Evolutionary conservation across 345 rosid genomes (phyloP), one percentile per base, ranked within the genome.

Genomic region (Melaleuca alternifolia): DNA sequence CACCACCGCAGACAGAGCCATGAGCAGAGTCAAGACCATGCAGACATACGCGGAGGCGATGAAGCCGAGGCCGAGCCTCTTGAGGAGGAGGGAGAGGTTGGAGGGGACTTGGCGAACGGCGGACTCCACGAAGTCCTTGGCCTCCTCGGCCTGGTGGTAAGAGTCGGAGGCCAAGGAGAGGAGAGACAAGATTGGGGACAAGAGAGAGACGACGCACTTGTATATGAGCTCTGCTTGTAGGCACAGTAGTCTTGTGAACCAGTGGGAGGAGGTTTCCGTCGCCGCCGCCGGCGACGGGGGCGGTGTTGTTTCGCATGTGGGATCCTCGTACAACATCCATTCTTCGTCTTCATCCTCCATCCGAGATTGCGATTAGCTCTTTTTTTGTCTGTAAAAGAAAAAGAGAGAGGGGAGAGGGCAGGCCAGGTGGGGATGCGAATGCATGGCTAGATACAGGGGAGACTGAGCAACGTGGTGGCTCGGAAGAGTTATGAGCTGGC

Each of bases 161-260:
- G 98, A 92, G 20, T 91, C 89, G 9, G 86, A 77, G 88, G 91
- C 91, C 50, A 86, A 59, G 71, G 92, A 53, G 82, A 86, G 52
- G 26, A 77, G 33, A 41, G 85, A 52, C 15, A 54, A 83, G 91
- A 94, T 50, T 21, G 97, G 96, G 87, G 96, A 92, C 41, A 90
- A 71, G 85, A 92, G 86, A n/a, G 93, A 83, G 26, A 89, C n/a
- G 10, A 93, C 84, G 90, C 89, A 92, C 85, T 88, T 86, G 92
- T 93, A 87, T 83, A 93, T 89, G 18, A 94, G 84, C 85, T 94
- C 95, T 54, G 96, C 91, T 91, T 92, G 94, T 81, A 94, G 83
- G 44, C 89, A 89, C 13, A 92, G 10, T 10, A 90, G 82, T 41
- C 30, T 89, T 33, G 87, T 84, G 89, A 94, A 87, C 92, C 93